Conservation (phyloP, 1,139 yeast species). For the Kurtzmaniella quercitrusa region DNA sequence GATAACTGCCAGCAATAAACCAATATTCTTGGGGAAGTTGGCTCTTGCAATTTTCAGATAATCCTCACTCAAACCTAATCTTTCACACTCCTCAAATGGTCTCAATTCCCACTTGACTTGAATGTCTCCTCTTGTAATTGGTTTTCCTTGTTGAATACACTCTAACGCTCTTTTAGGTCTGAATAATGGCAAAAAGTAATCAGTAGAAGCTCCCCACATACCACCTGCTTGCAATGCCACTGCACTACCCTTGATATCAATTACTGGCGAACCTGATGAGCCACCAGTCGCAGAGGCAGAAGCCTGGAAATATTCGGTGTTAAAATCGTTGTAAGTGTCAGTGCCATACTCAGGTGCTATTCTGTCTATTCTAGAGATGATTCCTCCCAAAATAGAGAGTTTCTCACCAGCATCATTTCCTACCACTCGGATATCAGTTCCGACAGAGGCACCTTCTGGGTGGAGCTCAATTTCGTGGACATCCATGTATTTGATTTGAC, state of each 20-base stretch:
- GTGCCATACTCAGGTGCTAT: slow-evolving; percentile 94
- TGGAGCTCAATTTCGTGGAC: slow-evolving; percentile 61
- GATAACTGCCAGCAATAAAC: slow-evolving; percentile 79
- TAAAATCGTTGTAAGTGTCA: slow-evolving; percentile 87
- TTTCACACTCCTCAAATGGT: slow-evolving; percentile 87
- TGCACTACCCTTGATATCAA: slow-evolving; percentile 79
- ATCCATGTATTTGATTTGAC: slow-evolving; percentile 66
- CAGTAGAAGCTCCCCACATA: slow-evolving; percentile 85
- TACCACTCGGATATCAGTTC: slow-evolving; percentile 88
- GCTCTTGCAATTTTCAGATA: slow-evolving; percentile 69
- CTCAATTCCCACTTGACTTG: slow-evolving; percentile 87
- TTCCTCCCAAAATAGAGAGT: slow-evolving; percentile 81
- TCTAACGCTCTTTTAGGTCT: slow-evolving; percentile 77
- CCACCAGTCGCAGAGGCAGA: slow-evolving; percentile 97
- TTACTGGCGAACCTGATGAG: slow-evolving; percentile 94
- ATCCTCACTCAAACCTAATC: slow-evolving; percentile 76
- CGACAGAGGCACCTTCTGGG: slow-evolving; percentile 84
- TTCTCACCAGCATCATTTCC: slow-evolving; percentile 98
- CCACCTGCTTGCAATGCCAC: slow-evolving; percentile 97
- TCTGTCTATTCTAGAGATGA: slow-evolving; percentile 85
- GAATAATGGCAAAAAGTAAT: slow-evolving; percentile 82
- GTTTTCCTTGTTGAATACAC: slow-evolving; percentile 56
- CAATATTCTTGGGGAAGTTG: slow-evolving; percentile 70
- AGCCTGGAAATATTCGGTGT: slow-evolving; percentile 93
- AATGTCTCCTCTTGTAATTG: slow-evolving; percentile 76